phyloP scores from a whole-genome alignment of 495 filamentous ascomycete genomes.

The Neurospora terricola region DNA sequence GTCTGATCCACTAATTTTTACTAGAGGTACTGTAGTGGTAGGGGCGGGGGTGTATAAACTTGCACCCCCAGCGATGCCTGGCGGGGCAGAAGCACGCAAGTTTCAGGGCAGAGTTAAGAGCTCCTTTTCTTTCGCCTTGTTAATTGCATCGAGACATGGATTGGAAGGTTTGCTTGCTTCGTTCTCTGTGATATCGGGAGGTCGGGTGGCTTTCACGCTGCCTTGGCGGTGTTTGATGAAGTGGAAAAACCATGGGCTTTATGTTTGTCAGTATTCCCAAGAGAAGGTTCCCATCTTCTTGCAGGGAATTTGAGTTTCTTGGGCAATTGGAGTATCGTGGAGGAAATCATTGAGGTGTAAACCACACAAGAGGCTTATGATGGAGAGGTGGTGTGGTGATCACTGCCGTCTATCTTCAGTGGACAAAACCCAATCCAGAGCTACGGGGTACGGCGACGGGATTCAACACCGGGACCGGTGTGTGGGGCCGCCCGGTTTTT shows the following conservation, averaged over 20 bases:
- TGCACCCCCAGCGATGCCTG: background rate
- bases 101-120: no score
- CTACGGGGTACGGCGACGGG: background rate
- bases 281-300: background rate
- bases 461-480: background rate
- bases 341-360: background rate
- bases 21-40: background rate
- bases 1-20: background rate
- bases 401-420: background rate
- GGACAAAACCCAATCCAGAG: background rate
- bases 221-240: no score
- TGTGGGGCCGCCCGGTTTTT: background rate
- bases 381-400: background rate
- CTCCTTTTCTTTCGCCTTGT: no score
- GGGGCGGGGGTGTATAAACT: background rate
- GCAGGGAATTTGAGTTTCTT: background rate
- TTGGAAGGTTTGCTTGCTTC: no score
- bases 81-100: background rate
- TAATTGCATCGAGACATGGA: no score
- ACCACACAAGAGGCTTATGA: background rate
- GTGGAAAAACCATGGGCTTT: no score
- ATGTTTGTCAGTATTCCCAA: no score
- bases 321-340: background rate
- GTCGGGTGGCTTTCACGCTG: no score
- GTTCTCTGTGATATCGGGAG: no score